A percentile compares a stretch with the other conserved stretches of the same genome.
These are phyloP conservation scores for Pythium monospermum DNA, from an alignment of 352 stramenopile genomes.

Conservation along the genomic window DNA sequence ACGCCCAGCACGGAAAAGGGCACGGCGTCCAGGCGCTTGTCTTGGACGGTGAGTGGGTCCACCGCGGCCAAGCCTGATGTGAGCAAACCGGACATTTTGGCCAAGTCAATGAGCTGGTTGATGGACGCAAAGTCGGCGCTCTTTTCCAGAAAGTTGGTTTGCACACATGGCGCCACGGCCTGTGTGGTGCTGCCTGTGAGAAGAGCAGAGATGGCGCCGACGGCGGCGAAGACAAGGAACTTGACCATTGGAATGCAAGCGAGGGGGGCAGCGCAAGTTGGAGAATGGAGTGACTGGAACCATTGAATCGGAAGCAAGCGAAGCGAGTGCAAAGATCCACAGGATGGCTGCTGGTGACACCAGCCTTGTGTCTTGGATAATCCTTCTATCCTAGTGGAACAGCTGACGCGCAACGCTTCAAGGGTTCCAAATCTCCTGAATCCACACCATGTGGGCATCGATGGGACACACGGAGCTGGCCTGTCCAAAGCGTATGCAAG, in stretches of 20 bases:
- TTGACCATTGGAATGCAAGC: too few species aligned
- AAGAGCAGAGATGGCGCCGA: too few species aligned
- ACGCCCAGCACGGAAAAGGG: slow-evolving; percentile 45
- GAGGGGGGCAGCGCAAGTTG: slow-evolving; percentile 18
- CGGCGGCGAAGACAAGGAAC: slow-evolving; percentile 29
- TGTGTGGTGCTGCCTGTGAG: slow-evolving; percentile 12
- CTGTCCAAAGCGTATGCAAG: too few species aligned
- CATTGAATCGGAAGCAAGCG: slow-evolving; percentile 1
- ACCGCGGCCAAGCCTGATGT: slow-evolving; percentile 20
- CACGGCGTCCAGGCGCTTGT: slow-evolving; percentile 38
- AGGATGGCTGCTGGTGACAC: too few species aligned
- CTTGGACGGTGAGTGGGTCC: slow-evolving; percentile 32
- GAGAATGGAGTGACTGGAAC: slow-evolving; percentile 7
- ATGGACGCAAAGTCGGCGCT: slow-evolving; percentile 37
- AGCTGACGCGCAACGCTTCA: too few species aligned
- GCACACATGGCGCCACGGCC: slow-evolving; percentile 29
- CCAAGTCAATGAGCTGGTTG: slow-evolving; percentile 42
- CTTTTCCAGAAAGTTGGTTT: slow-evolving; percentile 38
- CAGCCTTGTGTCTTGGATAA: too few species aligned
- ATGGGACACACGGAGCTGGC: too few species aligned
- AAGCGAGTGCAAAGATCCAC: too few species aligned
- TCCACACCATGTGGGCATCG: too few species aligned
- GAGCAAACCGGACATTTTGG: slow-evolving; percentile 19
- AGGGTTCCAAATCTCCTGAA: too few species aligned
- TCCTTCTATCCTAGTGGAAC: too few species aligned